phyloP scores from a whole-genome alignment of 257 asterid species.

The Plantago ovata region DNA sequence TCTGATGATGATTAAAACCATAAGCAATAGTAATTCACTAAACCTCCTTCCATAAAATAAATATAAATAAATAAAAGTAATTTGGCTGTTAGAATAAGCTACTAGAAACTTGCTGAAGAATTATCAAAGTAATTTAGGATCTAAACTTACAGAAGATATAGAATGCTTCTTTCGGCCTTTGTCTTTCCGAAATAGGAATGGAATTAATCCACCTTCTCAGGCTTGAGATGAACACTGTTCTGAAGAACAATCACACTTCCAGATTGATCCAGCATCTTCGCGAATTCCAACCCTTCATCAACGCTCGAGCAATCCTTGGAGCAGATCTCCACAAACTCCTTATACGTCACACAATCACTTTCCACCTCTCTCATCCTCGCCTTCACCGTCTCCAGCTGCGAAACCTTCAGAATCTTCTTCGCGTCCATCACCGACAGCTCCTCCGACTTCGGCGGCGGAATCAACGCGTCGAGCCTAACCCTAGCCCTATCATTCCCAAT shows the following conservation, averaged over 20 bases:
- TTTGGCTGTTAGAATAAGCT: too few species aligned
- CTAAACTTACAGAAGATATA: conserved; percentile 47
- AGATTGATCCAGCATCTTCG: conserved; percentile 58
- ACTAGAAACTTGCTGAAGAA: background rate
- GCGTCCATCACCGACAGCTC: conserved; percentile 43
- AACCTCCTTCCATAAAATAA: too few species aligned
- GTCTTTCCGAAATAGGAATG: conserved; percentile 22
- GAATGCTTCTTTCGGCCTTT: conserved; percentile 45
- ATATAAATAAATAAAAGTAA: too few species aligned
- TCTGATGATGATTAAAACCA: too few species aligned
- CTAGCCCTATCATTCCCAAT: conserved; percentile 48
- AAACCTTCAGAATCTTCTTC: conserved; percentile 43
- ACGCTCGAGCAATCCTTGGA: conserved; percentile 26
- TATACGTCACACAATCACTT: conserved; percentile 30
- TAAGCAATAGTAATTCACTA: too few species aligned
- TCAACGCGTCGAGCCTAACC: conserved; percentile 56
- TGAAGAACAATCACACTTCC: conserved; percentile 60
- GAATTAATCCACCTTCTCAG: conserved; percentile 54
- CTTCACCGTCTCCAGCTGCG: conserved; percentile 43
- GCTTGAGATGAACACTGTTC: conserved; percentile 46
- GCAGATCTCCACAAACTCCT: conserved; percentile 49
- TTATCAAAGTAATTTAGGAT: background rate
- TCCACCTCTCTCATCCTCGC: conserved; percentile 41
- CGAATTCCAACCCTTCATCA: conserved; percentile 43
- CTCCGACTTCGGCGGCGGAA: conserved; percentile 35